Percentiles rank a stretch among this genome's conserved stretches.
These are phyloP conservation scores for Astrephomene gubernaculifera DNA, from an alignment of 139 green algal genomes.

Conservation along the genomic window DNA sequence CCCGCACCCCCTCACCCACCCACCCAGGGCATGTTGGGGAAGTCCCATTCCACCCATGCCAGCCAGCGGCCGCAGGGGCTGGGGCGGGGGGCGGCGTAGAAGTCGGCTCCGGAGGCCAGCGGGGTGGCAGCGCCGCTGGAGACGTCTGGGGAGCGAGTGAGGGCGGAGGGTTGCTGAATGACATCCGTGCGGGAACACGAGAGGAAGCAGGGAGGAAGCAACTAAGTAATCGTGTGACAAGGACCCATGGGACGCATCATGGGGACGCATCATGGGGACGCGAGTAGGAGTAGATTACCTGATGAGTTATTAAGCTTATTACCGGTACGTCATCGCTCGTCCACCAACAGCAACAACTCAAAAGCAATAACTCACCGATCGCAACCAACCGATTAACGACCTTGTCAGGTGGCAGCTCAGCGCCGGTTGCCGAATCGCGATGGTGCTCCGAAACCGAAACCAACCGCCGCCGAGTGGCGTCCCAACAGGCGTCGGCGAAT, in stretches of 20 bases:
- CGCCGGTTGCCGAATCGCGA: slow-evolving; percentile 36
- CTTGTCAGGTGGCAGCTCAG: slow-evolving; percentile 65
- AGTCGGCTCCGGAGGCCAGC: slow-evolving; percentile 72
- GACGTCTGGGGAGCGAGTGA: slow-evolving; percentile 67
- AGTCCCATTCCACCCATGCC: slow-evolving; percentile 78
- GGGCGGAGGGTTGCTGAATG: no score
- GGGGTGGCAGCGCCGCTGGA: slow-evolving; percentile 51
- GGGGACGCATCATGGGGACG: no score
- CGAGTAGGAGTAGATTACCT: no score
- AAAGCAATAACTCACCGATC: slow-evolving; percentile 71
- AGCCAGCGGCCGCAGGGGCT: slow-evolving; percentile 71
- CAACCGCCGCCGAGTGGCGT: slow-evolving; percentile 59
- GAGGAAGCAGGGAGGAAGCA: no score
- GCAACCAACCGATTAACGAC: slow-evolving; percentile 68
- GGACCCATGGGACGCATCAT: no score
- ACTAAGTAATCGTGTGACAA: no score
- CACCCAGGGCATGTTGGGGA: slow-evolving; percentile 85
- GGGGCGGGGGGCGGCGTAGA: slow-evolving; percentile 72
- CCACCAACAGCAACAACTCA: no score
- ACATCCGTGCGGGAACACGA: no score
- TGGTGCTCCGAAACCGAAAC: slow-evolving; percentile 48
- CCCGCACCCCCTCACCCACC: background rate
- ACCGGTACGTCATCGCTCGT: no score
- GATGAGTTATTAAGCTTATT: no score
- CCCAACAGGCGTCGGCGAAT: slow-evolving; percentile 69